These are phyloP conservation scores for Aspergillus terreus DNA, from an alignment of 2,329 filamentous ascomycete species.

Conservation along the genomic window DNA sequence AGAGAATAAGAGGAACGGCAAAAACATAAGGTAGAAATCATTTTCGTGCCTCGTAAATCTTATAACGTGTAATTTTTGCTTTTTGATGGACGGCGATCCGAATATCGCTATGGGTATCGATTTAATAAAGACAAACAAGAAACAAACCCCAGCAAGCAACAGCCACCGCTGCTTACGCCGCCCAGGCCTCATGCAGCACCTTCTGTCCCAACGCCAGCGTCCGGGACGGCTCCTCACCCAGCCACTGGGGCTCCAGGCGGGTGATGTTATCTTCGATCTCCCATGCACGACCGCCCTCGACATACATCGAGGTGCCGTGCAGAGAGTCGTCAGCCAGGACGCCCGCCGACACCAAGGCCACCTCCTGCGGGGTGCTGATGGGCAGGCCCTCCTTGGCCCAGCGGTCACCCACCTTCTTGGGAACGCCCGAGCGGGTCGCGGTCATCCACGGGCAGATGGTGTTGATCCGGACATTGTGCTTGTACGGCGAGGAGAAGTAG, in stretches of 20 bases:
- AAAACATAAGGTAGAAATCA: too few relatives aligned
- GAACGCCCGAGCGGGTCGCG: conserved; percentile 28
- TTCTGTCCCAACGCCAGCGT: conserved; percentile 34
- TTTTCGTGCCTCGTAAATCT: too few relatives aligned
- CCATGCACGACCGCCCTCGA: conserved; percentile 43
- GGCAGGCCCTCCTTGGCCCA: conserved; percentile 40
- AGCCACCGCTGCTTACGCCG: conserved; percentile 1
- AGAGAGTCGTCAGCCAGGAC: conserved; percentile 32
- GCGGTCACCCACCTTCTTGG: conserved; percentile 31
- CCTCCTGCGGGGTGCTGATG: conserved; percentile 37
- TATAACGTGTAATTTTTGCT: too few relatives aligned
- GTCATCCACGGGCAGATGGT: conserved; percentile 46
- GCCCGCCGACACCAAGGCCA: conserved; percentile 38
- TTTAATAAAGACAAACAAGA: not conserved
- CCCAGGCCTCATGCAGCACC: conserved; percentile 23
- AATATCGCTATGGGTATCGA: too few relatives aligned
- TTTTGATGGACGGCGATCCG: too few relatives aligned
- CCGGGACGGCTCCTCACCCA: conserved; percentile 38
- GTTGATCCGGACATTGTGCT: conserved; percentile 42
- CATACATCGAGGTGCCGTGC: conserved; percentile 42
- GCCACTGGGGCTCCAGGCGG: conserved; percentile 40
- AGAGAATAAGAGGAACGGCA: too few relatives aligned
- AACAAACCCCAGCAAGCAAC: not conserved
- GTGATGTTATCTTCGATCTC: conserved; percentile 43
- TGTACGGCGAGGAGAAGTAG: conserved; percentile 29